These are phyloP conservation scores for Solanum lycopersicoides DNA, from an alignment of 257 asterid species.

Conservation along the genomic window DNA sequence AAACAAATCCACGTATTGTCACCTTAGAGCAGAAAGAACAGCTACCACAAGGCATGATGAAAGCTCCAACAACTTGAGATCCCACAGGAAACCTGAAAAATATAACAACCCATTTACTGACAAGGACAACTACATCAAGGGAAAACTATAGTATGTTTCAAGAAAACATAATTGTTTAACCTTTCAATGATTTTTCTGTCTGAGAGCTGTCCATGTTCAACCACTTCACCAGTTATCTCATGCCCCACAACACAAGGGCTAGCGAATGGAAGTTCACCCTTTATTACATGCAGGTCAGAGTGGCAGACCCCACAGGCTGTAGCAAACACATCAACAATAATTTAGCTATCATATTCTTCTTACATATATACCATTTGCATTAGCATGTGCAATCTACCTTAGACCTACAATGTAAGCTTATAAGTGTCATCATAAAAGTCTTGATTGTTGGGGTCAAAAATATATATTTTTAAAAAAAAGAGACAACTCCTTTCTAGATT, in stretches of 20 bases:
- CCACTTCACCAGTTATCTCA: conserved; percentile 97
- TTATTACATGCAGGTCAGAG: conserved; percentile 90
- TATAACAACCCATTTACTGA: background rate
- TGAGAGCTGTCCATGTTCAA: conserved; percentile 76
- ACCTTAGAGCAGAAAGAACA: conserved; percentile 93
- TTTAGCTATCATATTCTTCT: background rate
- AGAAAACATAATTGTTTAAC: conserved; percentile 15
- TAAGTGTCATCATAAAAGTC: background rate
- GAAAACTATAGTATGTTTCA: background rate
- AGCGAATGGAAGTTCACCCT: conserved; percentile 95
- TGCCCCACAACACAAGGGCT: conserved; percentile 95
- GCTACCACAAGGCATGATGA: conserved; percentile 98
- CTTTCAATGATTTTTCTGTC: conserved; percentile 60
- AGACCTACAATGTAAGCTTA: background rate
- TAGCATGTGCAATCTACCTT: background rate
- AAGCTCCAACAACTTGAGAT: conserved; percentile 88
- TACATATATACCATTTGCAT: background rate
- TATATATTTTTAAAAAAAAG: background rate
- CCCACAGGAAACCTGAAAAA: conserved; percentile 67
- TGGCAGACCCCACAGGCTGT: conserved; percentile 99
- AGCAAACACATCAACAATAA: conserved; percentile 2
- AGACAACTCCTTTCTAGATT: background rate
- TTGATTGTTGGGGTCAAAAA: background rate
- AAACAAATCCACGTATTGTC: background rate
- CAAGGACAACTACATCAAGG: background rate